Evolutionary conservation across 768 basidiomycete genomes (phyloP).

Genomic region (Lactifluus piperatus): DNA sequence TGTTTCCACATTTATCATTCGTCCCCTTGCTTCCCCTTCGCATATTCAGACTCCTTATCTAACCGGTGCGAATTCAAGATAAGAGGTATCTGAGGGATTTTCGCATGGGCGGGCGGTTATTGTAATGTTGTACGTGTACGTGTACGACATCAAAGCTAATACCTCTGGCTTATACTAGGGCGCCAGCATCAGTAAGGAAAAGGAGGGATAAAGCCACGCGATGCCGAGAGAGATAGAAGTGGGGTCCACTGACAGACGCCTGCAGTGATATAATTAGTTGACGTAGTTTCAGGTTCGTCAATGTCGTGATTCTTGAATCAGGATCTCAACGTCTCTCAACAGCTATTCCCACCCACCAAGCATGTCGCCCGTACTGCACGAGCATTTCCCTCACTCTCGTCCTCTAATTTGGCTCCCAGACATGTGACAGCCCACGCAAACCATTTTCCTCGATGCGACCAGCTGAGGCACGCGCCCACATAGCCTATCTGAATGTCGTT

Average conservation of each 20-base stretch:
- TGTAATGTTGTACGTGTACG: too few relatives aligned
- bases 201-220: neutral
- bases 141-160: too few relatives aligned
- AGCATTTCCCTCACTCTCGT: neutral
- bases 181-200: too few relatives aligned
- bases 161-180: too few relatives aligned
- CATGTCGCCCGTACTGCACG: neutral
- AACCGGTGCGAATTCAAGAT: too few relatives aligned
- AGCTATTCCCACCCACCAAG: neutral
- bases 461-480: neutral
- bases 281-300: neutral
- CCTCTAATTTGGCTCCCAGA: neutral
- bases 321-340: neutral
- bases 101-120: too few relatives aligned
- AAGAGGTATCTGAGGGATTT: too few relatives aligned
- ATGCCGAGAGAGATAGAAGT: neutral
- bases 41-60: too few relatives aligned
- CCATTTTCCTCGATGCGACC: neutral
- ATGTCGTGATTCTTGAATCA: neutral
- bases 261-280: neutral
- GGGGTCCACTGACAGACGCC: neutral
- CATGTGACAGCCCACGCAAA: neutral
- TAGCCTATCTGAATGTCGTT: conserved; percentile 7
- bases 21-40: too few relatives aligned
- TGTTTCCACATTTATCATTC: too few relatives aligned